Evolutionary conservation across 2,329 filamentous ascomycete genomes (phyloP).

Genomic region (Talaromyces verruculosus): DNA sequence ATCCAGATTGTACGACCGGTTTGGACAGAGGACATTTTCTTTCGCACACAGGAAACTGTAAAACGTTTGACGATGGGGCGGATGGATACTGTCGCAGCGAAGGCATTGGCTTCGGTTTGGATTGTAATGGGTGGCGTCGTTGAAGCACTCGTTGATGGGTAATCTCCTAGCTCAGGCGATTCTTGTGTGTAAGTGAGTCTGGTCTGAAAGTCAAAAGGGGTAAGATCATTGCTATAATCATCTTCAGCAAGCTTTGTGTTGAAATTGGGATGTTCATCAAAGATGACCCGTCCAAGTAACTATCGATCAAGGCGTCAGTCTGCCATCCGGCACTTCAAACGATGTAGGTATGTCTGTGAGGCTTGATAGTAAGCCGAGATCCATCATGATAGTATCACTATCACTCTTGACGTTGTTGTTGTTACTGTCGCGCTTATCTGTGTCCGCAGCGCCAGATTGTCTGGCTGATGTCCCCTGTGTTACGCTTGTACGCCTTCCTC

Average conservation of each 20-base stretch:
- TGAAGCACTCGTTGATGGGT: neutral
- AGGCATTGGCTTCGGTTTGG: constrained; percentile 29
- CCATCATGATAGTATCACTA: neutral
- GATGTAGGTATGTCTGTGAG: neutral
- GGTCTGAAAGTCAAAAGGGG: neutral
- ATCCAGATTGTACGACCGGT: constrained; percentile 72
- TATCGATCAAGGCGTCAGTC: neutral
- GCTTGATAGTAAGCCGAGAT: neutral
- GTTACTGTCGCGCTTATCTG: neutral
- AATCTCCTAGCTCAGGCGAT: neutral
- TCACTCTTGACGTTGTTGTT: neutral
- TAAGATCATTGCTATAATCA: neutral
- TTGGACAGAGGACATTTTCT: constrained; percentile 53
- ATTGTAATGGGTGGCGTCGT: neutral
- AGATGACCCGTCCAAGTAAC: neutral
- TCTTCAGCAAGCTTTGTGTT: neutral
- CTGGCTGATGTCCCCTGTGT: neutral
- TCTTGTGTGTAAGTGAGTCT: neutral
- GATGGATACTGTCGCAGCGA: constrained; percentile 55
- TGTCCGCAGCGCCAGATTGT: neutral
- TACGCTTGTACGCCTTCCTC: neutral
- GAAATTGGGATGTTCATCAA: neutral
- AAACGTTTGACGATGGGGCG: constrained; percentile 47
- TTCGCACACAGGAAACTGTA: constrained; percentile 41
- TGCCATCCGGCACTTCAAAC: neutral